A percentile compares a stretch with the other conserved stretches of the same genome.
Evolutionary conservation across 768 basidiomycete genomes (phyloP).

Genomic region (Paxillus ammoniavirescens): DNA sequence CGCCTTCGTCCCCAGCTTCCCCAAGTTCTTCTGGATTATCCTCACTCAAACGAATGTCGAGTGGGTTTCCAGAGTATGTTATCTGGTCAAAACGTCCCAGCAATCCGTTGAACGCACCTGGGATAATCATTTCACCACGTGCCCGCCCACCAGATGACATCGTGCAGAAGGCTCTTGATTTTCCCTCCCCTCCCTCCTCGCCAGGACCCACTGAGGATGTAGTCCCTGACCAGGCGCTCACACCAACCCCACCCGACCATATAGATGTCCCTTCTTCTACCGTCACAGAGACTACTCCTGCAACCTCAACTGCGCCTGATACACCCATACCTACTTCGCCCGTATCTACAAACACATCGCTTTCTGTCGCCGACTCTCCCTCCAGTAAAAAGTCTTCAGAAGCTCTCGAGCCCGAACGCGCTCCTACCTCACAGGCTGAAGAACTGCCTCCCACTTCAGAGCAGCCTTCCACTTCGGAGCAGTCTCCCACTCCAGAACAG

Average conservation of each 20-base stretch:
- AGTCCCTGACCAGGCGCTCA: constrained; percentile 4
- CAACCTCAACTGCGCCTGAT: constrained; percentile 48
- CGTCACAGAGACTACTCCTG: constrained; percentile 49
- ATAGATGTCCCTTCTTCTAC: constrained; percentile 43
- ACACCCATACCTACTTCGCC: constrained; percentile 54
- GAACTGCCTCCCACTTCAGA: neutral
- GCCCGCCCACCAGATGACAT: constrained; percentile 63
- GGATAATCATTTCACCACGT: constrained; percentile 66
- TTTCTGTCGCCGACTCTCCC: constrained; percentile 39
- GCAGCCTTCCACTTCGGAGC: neutral
- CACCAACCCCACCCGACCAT: constrained; percentile 15
- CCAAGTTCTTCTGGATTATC: constrained; percentile 1
- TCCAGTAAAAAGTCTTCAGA: constrained; percentile 3
- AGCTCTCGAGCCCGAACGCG: constrained; percentile 12
- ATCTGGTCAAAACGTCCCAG: constrained; percentile 74
- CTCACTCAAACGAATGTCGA: neutral
- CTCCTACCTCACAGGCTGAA: constrained; percentile 12
- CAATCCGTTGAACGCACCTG: constrained; percentile 62
- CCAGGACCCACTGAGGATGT: constrained; percentile 25
- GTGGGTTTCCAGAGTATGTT: constrained; percentile 41
- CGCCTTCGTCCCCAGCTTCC: constrained; percentile 5
- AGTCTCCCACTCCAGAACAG: no score
- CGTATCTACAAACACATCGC: constrained; percentile 56
- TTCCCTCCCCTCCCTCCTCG: constrained; percentile 50
- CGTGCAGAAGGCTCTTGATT: constrained; percentile 51